Evolutionary conservation across 495 filamentous ascomycete genomes (phyloP), one percentile per base, ranked within the genome.

Genomic region (Copromyces sp.): DNA sequence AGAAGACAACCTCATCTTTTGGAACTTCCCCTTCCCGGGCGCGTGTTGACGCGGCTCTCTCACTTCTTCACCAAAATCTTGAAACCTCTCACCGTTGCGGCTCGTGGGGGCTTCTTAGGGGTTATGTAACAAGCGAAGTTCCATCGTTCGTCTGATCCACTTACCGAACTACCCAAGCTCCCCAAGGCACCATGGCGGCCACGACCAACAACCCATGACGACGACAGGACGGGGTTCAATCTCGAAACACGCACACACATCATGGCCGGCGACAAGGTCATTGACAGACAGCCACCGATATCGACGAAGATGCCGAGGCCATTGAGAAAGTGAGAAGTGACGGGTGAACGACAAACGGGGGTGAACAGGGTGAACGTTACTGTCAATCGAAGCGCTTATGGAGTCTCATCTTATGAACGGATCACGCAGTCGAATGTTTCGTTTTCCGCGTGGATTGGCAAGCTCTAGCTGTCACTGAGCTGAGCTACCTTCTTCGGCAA

Each of bases 141-240:
- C 77, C 79, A 81, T 71, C 72, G 73, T 75, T 75, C 74, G 78
- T 81, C 78, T 81, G 79, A 81, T 81, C 76, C 74, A 73, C 72
- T 37, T 37, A 37, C 35, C 35, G 5, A 37, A 3, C 35, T 37
- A 37, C 24, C 24, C 24, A 24, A 24, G 5, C 35, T 11, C 47
- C 68, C 39, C 45, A 61, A 29, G 53, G n/a, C 41, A 53, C 70
- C 39, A 42, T 29, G 38, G 24, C 41, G 9, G 6, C 40, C 39
- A 32, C 0, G 29, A 2, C 8, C 20, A 41, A 35, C 38, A 41
- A 47, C 41, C 14, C 41, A 2, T 24, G 14, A 41, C 35, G 16
- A 44, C 16, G 42, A n/a, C 42, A 32, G 14, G n/a, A 16, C 69
- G 7, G 12, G 24, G 24, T 35, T 41, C 69, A 12, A 11, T 12